A percentile compares a stretch with the other conserved stretches of the same genome.
phyloP scores from a whole-genome alignment of 1,284 basidiomycete species.

The Athelia sp. region DNA sequence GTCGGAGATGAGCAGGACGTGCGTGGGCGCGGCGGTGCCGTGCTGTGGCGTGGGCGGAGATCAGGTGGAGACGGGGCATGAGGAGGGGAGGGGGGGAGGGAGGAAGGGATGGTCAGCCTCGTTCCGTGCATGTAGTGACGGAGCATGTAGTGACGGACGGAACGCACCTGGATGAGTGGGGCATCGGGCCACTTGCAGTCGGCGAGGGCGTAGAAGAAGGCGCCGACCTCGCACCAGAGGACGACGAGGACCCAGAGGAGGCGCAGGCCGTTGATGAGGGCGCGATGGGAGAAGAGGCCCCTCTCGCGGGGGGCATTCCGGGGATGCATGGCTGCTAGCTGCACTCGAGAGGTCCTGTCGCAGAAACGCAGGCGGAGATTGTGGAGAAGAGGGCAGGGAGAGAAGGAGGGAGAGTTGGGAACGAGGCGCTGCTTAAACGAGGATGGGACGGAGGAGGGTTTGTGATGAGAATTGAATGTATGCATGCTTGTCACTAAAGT shows the following conservation, averaged over 20 bases:
- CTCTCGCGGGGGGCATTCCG: background rate
- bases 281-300: slow-evolving; percentile 13
- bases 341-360: slow-evolving; percentile 19
- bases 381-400: too few species aligned
- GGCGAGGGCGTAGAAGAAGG: slow-evolving; percentile 46
- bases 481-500: too few species aligned
- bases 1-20: slow-evolving; percentile 77
- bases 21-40: slow-evolving; percentile 34
- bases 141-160: too few species aligned
- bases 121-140: too few species aligned
- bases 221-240: slow-evolving; percentile 68
- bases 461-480: too few species aligned
- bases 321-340: slow-evolving; percentile 38
- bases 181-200: slow-evolving; percentile 60
- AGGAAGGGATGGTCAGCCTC: too few species aligned
- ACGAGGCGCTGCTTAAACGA: too few species aligned
- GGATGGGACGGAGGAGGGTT: background rate
- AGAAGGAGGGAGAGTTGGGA: too few species aligned
- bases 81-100: slow-evolving; percentile 2
- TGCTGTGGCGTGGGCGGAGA: slow-evolving; percentile 5
- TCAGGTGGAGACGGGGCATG: too few species aligned
- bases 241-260: slow-evolving; percentile 53
- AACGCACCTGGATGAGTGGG: slow-evolving; percentile 21
- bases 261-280: slow-evolving; percentile 29
- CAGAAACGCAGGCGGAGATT: background rate